phyloP scores from a whole-genome alignment of 768 basidiomycete genomes.

The Termitomyces sp. region DNA sequence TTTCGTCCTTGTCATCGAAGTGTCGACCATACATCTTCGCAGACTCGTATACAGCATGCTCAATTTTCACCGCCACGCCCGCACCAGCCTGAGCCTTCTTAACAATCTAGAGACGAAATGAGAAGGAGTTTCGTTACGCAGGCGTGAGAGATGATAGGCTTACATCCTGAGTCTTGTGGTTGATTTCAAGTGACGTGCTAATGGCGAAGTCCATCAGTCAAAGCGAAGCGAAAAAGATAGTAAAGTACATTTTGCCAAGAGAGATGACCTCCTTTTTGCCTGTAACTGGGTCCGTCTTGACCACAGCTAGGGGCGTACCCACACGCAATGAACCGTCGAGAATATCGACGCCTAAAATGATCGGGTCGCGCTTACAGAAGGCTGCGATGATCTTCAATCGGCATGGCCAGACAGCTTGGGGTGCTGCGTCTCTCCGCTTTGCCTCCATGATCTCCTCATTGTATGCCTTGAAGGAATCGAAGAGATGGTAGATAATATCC shows the following conservation, averaged over 20 bases:
- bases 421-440: conserved; percentile 88
- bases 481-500: conserved; percentile 92
- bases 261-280: conserved; percentile 88
- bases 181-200: conserved; percentile 95
- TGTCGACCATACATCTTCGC: conserved; percentile 95
- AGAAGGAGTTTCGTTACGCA: not conserved
- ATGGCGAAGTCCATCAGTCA: conserved; percentile 8
- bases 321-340: conserved; percentile 86
- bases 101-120: conserved; percentile 49
- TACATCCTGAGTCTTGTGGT: conserved; percentile 86
- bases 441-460: conserved; percentile 88
- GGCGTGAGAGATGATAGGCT: conserved; percentile 16
- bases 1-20: conserved; percentile 93
- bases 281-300: conserved; percentile 83
- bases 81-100: conserved; percentile 86
- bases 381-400: conserved; percentile 88
- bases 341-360: conserved; percentile 91
- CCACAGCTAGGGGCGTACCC: conserved; percentile 93
- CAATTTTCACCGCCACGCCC: conserved; percentile 98
- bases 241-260: conserved; percentile 87
- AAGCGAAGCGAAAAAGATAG: not conserved
- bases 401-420: conserved; percentile 96
- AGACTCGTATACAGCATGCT: conserved; percentile 93
- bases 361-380: conserved; percentile 97
- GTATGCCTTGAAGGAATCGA: conserved; percentile 94